These are phyloP conservation scores for Aspergillus sp. DNA, from an alignment of 2,329 filamentous ascomycete genomes.

Conservation along the genomic window DNA sequence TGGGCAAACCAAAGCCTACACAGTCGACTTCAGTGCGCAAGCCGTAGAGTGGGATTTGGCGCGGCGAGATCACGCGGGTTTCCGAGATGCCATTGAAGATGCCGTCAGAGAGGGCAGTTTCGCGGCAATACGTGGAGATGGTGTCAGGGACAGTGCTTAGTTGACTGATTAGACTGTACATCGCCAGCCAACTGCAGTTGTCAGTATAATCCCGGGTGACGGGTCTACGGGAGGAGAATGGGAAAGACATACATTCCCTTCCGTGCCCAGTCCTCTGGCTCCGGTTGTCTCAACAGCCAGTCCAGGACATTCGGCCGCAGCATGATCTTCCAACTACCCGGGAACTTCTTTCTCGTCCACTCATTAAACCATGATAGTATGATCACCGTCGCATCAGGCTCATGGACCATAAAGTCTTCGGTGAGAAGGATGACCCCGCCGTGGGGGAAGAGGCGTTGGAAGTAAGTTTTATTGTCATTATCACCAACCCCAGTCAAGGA, in stretches of 20 bases:
- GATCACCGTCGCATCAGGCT: conserved; percentile 21
- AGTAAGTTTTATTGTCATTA: conserved; percentile 14
- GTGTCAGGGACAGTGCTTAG: conserved; percentile 2
- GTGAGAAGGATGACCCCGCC: conserved; percentile 34
- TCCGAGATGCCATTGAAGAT: conserved; percentile 14
- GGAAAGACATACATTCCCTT: conserved; percentile 11
- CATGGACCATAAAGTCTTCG: conserved; percentile 30
- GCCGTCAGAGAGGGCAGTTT: conserved; percentile 12
- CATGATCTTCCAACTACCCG: conserved; percentile 31
- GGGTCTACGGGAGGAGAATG: too few relatives aligned
- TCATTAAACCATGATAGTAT: conserved; percentile 32
- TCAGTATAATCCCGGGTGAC: too few relatives aligned
- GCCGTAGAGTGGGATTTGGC: conserved; percentile 21
- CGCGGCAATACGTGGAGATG: background rate
- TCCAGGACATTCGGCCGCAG: conserved; percentile 29
- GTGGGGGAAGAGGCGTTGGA: conserved; percentile 31
- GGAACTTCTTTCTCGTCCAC: conserved; percentile 12
- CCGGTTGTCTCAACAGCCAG: conserved; percentile 24
- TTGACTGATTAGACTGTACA: conserved; percentile 21
- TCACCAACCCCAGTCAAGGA: conserved; percentile 22
- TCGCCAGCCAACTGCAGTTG: conserved; percentile 15
- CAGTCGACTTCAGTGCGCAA: conserved; percentile 15
- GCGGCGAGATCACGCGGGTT: conserved; percentile 23
- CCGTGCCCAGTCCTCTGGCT: conserved; percentile 5
- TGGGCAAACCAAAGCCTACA: conserved; percentile 13